Base-by-base conservation (phyloP, 2,329 filamentous ascomycete species). In the Stemphylium vesicarium region DNA sequence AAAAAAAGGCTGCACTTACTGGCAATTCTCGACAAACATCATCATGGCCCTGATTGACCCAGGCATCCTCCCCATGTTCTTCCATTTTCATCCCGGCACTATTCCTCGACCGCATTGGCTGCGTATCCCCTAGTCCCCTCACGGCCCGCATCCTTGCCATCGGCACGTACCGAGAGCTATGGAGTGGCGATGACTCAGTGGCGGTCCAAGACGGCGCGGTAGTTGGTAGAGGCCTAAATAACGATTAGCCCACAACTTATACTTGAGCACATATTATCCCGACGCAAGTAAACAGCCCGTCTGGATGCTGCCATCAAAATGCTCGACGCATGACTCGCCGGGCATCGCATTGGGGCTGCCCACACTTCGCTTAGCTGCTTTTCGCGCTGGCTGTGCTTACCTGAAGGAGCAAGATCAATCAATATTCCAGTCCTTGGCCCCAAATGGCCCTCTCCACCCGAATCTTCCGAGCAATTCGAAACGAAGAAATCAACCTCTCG, bases 301-400 rank as follows among this genome's bases (percentile, higher is more conserved):
- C 12, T 22, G 12, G 4, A 12, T n/a, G 16, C 18, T 15, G n/a
- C 24, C 15, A 32, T 11, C 29, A 12, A 36, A 29, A 24, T n/a
- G 15, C 24, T 40, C 22, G 18, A 31, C 10, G 41, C 11, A 32
- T 40, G 31, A 49, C 37, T 43, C 42, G 26, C 35, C 20, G 40
- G 32, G n/a, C 24, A 41, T 51, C 18, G 53, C 18, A 41, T 32
- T 12, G 51, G 40, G 44, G 50, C 33, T 41, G 35, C 16, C 37
- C 53, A 51, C 40, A 37, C 42, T 48, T 63, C 53, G 56, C 56
- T 64, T 66, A 61, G 13, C 20, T 13, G 13, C 20, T n/a, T 43
- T 31, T 36, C 33, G 36, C 13, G 35, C 31, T 48, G 50, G 43
- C 16, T 22, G 13, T 62, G 53, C 63, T 65, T 65, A 67, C 64